Evolutionary conservation across 1,284 basidiomycete species (phyloP), one percentile per base, ranked within the genome.

Genomic region (Baeospora myosura): DNA sequence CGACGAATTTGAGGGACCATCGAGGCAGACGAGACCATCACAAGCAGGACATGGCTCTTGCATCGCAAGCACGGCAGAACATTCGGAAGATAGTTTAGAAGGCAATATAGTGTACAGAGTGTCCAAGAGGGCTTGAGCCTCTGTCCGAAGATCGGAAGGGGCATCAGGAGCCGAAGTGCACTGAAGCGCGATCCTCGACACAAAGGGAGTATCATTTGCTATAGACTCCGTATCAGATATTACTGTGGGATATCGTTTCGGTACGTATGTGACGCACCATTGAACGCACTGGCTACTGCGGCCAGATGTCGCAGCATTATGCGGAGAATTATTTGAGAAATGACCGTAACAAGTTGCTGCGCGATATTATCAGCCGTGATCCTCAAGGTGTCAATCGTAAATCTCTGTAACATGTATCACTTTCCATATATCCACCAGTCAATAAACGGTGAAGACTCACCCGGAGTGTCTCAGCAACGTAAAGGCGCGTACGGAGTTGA

Each of bases 401-500:
- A 51, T 71, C 72, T 73, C 75, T 76, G 42, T 24, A 37, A 14
- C n/a, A n/a, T n/a, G n/a, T n/a, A n/a, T n/a, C n/a, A n/a, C n/a
- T n/a, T n/a, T n/a, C n/a, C n/a, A n/a, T n/a, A n/a, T n/a, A n/a
- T n/a, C n/a, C n/a, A n/a, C n/a, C n/a, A n/a, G n/a, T n/a, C n/a
- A n/a, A n/a, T n/a, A n/a, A n/a, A n/a, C n/a, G n/a, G n/a, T n/a
- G 17, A 12, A 3, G 26, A 60, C 74, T 34, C 44, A 84, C 83
- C 76, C 81, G 78, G 46, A 74, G 74, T 50, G 74, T 78, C 57
- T 77, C 74, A 1, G 80, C 73, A 20, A 84, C 51, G 6, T 70
- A 67, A 41, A 84, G 64, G 35, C 69, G 65, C 60, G 83, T 64
- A 31, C 81, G 70, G 32, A 78, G 59, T 0, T 65, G 68, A 29